Evolutionary conservation across 2,329 filamentous ascomycete species (phyloP).

Genomic region (Colletotrichum filicis): DNA sequence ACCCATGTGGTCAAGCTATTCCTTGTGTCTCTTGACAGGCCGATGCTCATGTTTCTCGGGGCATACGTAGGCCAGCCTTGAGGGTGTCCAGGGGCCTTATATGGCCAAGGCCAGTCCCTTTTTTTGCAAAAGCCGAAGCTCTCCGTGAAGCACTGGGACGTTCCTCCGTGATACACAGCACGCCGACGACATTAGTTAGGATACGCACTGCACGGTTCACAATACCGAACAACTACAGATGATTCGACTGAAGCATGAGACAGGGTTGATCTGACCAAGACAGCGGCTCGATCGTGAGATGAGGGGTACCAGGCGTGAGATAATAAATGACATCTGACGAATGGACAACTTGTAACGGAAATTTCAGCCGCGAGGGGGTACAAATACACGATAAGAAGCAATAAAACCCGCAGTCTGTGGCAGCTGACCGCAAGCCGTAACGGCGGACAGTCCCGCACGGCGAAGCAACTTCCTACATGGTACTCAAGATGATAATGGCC

Average conservation of each 20-base stretch:
- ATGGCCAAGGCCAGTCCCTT: no score
- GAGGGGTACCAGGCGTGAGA: slow-evolving; percentile 14
- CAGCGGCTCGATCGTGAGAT: background rate
- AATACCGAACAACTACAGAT: background rate
- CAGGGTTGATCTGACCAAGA: background rate
- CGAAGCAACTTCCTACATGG: background rate
- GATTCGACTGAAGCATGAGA: background rate
- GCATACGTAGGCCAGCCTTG: no score
- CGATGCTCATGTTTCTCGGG: no score
- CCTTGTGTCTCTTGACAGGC: no score
- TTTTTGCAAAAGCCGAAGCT: no score
- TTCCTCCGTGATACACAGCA: no score
- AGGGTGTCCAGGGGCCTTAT: no score
- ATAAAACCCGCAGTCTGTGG: background rate
- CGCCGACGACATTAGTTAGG: background rate
- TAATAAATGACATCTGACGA: slow-evolving; percentile 14
- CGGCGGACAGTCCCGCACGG: slow-evolving; percentile 14
- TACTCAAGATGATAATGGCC: background rate
- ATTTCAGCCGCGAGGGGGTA: slow-evolving; percentile 2
- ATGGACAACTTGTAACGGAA: background rate
- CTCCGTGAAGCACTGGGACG: no score
- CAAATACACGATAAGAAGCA: background rate
- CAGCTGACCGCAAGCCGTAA: slow-evolving; percentile 10
- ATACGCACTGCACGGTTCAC: background rate
- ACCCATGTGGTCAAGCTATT: no score